phyloP scores from a whole-genome alignment of 208 protist genomes.

The Trypanosoma scelopori region DNA sequence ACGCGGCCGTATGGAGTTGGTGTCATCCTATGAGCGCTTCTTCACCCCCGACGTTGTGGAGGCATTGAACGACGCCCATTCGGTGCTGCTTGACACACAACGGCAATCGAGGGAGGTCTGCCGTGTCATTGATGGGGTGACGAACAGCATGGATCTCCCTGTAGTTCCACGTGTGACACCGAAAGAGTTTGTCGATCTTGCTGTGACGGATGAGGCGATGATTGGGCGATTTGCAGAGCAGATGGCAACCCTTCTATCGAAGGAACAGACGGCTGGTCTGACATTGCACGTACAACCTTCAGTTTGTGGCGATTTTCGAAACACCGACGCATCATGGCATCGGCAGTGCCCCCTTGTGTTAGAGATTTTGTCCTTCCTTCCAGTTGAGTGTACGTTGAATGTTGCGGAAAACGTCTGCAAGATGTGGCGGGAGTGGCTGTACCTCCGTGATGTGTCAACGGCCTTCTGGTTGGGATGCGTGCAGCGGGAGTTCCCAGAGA shows the following conservation, averaged over 20 bases:
- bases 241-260: conserved; percentile 28
- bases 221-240: conserved; percentile 46
- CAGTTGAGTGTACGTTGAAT: conserved; percentile 49
- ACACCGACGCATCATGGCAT: conserved; percentile 25
- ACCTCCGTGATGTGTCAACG: conserved; percentile 35
- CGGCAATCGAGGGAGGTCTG: conserved; percentile 40
- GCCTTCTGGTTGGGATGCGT: conserved; percentile 75
- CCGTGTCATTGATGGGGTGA: conserved; percentile 46
- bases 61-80: conserved; percentile 39
- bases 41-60: conserved; percentile 34
- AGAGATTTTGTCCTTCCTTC: conserved; percentile 61
- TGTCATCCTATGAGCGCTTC: conserved; percentile 24
- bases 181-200: conserved; percentile 32
- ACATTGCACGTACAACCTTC: not conserved
- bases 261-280: not conserved
- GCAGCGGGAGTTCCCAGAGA: conserved; percentile 69
- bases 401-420: conserved; percentile 64
- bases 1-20: conserved; percentile 13
- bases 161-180: conserved; percentile 31
- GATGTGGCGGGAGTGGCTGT: conserved; percentile 65
- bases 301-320: not conserved
- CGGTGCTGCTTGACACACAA: conserved; percentile 31
- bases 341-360: conserved; percentile 42
- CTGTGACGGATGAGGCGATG: conserved; percentile 34
- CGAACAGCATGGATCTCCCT: conserved; percentile 40